Evolutionary conservation across 495 filamentous ascomycete species (phyloP), one percentile per base, ranked within the genome.

Genomic region (Neurospora sp.): DNA sequence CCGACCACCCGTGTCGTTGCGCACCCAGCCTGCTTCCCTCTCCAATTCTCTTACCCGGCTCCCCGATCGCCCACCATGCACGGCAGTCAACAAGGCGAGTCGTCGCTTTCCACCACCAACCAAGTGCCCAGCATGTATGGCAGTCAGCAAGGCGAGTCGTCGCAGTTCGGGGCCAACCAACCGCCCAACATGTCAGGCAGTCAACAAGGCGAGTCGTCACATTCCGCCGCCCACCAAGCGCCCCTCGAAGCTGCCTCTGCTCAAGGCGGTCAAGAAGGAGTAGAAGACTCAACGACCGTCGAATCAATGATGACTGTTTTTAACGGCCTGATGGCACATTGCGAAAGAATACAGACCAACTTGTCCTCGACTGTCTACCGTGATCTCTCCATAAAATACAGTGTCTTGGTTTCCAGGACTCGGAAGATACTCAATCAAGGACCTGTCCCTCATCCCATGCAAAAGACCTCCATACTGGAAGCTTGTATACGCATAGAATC

Each of bases 61-160:
- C 45, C 4, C 10, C 45, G 10, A 48, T 24, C n/a, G n/a, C n/a
- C 43, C 43, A 48, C 0, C 5, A 43, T 43, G 7, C n/a, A 0
- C 8, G 17, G 17, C 40, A n/a, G 17, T 43, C 40, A 43, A 3
- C 17, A 43, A 43, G 40, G 39, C 37, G 37, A 43, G 19, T 17
- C 0, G 13, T 15, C 0, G 4, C 39, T 6, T 1, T 17, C 17
- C 15, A 5, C 4, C 15, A 0, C 5, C 39, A 40, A 40, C 5
- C 0, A 40, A 17, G 2, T 0, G 4, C 39, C 13, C 15, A 0
- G 0, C 7, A 48, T 48, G 9, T 10, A 0, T 21, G n/a, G 19
- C 19, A 21, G n/a, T 21, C 19, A 9, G 5, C 42, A 43, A n/a
- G 42, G 42, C 42, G 42, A 21, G n/a, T 21, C 10, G 38, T 39